These are phyloP conservation scores for Proliferodiscus dingleyae DNA, from an alignment of 2,329 filamentous ascomycete species.

Conservation along the genomic window DNA sequence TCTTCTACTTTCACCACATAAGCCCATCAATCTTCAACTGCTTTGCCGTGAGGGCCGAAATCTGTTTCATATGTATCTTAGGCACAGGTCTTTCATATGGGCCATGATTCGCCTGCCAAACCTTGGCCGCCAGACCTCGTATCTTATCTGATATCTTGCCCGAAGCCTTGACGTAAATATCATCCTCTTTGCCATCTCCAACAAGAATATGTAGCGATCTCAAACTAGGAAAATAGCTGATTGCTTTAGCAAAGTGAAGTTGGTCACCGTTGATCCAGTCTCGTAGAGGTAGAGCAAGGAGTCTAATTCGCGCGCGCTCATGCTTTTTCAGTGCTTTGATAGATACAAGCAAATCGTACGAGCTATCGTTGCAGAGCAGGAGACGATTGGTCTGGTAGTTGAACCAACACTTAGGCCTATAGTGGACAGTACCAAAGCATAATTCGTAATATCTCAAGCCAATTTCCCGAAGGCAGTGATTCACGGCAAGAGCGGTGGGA, in stretches of 20 bases:
- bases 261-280: constrained; percentile 2
- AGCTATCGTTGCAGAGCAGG: constrained; percentile 7
- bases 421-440: background rate
- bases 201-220: background rate
- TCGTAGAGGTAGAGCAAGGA: background rate
- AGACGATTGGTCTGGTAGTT: constrained; percentile 14
- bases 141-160: background rate
- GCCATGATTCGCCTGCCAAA: background rate
- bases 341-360: constrained; percentile 1
- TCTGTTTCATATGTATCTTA: background rate
- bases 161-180: background rate
- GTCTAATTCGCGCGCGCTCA: constrained; percentile 3
- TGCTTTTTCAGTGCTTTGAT: background rate
- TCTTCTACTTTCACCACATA: constrained; percentile 1
- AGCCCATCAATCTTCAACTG: constrained; percentile 1
- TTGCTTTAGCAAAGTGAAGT: background rate
- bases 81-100: background rate
- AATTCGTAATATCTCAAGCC: background rate
- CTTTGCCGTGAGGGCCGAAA: background rate
- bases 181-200: constrained; percentile 2
- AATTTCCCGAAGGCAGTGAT: background rate
- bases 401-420: background rate
- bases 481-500: background rate
- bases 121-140: background rate
- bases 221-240: background rate